Percentiles rank a stretch among this genome's conserved stretches.
These are phyloP conservation scores for Phytophthora citrophthora DNA, from an alignment of 352 stramenopile species.

Conservation along the genomic window DNA sequence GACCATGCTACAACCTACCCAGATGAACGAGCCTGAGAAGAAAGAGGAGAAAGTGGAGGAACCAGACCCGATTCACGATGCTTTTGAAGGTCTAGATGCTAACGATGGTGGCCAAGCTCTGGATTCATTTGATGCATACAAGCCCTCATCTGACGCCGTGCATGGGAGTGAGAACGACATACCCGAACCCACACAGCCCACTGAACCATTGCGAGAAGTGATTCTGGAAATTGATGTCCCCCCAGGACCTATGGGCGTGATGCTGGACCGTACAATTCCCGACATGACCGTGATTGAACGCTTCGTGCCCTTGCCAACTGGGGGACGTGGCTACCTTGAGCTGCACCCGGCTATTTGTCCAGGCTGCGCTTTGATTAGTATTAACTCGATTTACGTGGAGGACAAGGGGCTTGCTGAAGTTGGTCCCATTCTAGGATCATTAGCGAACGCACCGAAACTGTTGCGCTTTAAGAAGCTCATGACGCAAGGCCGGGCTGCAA, in stretches of 20 bases:
- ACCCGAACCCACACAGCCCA: constrained; percentile 34
- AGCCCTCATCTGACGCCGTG: constrained; percentile 30
- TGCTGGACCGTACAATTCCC: constrained; percentile 79
- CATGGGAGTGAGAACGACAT: constrained; percentile 9
- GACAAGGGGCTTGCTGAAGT: constrained; percentile 75
- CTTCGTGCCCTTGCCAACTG: constrained; percentile 72
- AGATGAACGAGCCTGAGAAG: constrained; percentile 30
- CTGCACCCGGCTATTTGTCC: constrained; percentile 82
- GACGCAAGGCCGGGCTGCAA: constrained; percentile 71
- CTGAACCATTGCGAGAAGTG: constrained; percentile 71
- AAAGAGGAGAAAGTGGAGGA: constrained; percentile 39
- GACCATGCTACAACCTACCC: constrained; percentile 36
- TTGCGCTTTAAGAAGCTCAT: constrained; percentile 90
- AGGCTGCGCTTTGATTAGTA: constrained; percentile 76
- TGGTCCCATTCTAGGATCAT: constrained; percentile 67
- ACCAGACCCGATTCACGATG: constrained; percentile 78
- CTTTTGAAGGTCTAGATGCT: constrained; percentile 75
- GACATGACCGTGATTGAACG: constrained; percentile 84
- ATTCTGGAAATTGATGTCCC: constrained; percentile 85
- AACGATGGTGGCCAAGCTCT: constrained; percentile 49
- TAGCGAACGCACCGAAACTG: constrained; percentile 61
- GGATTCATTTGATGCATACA: constrained; percentile 46
- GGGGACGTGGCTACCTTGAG: constrained; percentile 78
- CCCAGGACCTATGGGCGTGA: constrained; percentile 80
- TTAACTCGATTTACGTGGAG: constrained; percentile 82